A percentile compares a stretch with the other conserved stretches of the same genome.
These are phyloP conservation scores for Botrytis cinerea DNA, from an alignment of 2,329 filamentous ascomycete species.

Conservation along the genomic window DNA sequence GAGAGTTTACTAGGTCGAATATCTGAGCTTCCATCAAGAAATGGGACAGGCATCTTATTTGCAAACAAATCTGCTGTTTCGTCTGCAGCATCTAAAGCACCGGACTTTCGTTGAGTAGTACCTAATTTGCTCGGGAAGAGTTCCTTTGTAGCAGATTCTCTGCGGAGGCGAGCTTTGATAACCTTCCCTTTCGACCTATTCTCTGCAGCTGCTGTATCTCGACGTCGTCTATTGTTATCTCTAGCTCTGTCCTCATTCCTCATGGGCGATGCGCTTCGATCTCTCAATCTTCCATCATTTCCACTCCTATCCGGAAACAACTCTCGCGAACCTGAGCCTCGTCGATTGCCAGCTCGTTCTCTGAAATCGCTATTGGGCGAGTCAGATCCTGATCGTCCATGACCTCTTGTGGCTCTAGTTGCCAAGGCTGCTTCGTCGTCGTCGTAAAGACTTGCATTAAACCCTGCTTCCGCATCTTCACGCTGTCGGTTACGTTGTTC, in stretches of 20 bases:
- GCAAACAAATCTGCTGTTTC: constrained; percentile 55
- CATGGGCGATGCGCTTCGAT: constrained; percentile 42
- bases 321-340: constrained; percentile 50
- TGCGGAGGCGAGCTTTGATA: constrained; percentile 44
- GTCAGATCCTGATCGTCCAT: constrained; percentile 39
- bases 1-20: constrained; percentile 28
- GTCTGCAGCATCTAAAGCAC: constrained; percentile 56
- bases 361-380: constrained; percentile 41
- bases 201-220: constrained; percentile 37
- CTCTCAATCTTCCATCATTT: constrained; percentile 39
- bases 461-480: constrained; percentile 57
- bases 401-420: constrained; percentile 39
- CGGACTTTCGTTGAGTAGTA: constrained; percentile 49
- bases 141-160: constrained; percentile 45
- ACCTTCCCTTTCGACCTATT: constrained; percentile 50
- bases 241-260: constrained; percentile 44
- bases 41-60: constrained; percentile 50
- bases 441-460: constrained; percentile 81
- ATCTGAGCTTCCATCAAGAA: constrained; percentile 49
- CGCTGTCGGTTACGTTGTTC: constrained; percentile 45
- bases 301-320: constrained; percentile 55
- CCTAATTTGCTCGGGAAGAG: constrained; percentile 55
- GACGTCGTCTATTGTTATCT: constrained; percentile 39
- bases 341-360: constrained; percentile 25
- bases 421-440: constrained; percentile 54